These are phyloP conservation scores for Naganishia randhawae DNA, from an alignment of 768 basidiomycete genomes.

Conservation along the genomic window DNA sequence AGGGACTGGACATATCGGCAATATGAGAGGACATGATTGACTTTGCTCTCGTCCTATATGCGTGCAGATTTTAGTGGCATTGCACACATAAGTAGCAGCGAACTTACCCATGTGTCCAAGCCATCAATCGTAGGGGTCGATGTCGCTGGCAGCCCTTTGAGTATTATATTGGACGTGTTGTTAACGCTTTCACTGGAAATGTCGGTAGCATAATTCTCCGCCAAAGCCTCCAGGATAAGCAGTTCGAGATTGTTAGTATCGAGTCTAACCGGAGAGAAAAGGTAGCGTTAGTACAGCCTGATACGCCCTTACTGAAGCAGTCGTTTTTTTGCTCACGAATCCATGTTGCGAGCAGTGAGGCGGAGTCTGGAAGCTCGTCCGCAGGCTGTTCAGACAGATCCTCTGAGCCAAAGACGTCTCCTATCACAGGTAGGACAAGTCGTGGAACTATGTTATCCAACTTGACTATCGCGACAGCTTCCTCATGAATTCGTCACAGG, in stretches of 20 bases:
- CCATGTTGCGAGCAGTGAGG: neutral
- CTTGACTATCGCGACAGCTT: too few species aligned
- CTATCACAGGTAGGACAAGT: neutral
- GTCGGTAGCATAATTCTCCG: conserved; percentile 32
- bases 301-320: neutral
- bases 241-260: conserved; percentile 44
- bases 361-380: neutral
- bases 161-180: neutral
- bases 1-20: conserved; percentile 44
- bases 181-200: conserved; percentile 6
- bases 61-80: neutral
- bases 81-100: neutral
- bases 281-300: neutral
- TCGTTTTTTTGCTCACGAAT: neutral
- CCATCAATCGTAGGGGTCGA: conserved; percentile 17
- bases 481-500: too few species aligned
- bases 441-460: too few species aligned
- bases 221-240: conserved; percentile 44
- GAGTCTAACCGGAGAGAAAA: conserved; percentile 28
- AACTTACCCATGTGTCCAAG: conserved; percentile 42
- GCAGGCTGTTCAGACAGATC: neutral
- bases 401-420: neutral
- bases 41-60: conserved; percentile 38
- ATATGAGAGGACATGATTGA: conserved; percentile 47
- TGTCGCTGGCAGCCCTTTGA: conserved; percentile 5